phyloP scores from a whole-genome alignment of 140 eudicot genomes.

The Ambrosia hybrid region DNA sequence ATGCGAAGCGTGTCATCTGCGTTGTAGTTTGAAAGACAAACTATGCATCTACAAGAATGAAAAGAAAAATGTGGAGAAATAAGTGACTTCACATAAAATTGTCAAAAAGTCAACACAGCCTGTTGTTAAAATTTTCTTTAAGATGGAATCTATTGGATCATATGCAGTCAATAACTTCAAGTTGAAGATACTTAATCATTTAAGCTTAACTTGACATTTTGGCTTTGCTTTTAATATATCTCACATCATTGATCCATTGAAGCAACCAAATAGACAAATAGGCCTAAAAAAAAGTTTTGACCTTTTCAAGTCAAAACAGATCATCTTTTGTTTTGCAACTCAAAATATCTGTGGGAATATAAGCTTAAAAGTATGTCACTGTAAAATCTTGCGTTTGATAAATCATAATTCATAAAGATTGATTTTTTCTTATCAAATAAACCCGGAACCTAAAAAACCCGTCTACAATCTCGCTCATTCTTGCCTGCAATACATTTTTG shows the following conservation, averaged over 20 bases:
- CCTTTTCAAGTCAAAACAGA: conserved; percentile 12
- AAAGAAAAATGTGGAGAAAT: conserved; percentile 18
- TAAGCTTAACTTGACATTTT: conserved; percentile 13
- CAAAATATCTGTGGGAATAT: not conserved
- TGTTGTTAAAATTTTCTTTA: conserved; percentile 3
- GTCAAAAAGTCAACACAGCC: conserved; percentile 19
- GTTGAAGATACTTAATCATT: conserved; percentile 5
- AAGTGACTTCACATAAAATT: not conserved
- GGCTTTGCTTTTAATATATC: not conserved
- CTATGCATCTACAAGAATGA: conserved; percentile 59
- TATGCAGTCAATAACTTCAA: conserved; percentile 22
- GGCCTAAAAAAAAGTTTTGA: conserved; percentile 22
- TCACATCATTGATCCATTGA: not conserved
- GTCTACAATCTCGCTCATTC: not conserved
- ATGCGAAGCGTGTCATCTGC: conserved; percentile 73
- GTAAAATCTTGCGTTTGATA: too few relatives aligned
- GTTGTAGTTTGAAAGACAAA: conserved; percentile 74
- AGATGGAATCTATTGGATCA: conserved; percentile 20
- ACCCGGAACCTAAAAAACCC: not conserved
- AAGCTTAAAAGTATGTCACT: not conserved
- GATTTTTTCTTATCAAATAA: not conserved
- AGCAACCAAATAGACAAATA: not conserved
- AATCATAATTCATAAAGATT: not conserved
- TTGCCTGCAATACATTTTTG: conserved; percentile 4
- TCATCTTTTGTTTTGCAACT: conserved; percentile 12